Percentiles rank a stretch among this genome's conserved stretches.
phyloP scores from a whole-genome alignment of 1,284 basidiomycete species.

The Pseudozyma flocculosa region DNA sequence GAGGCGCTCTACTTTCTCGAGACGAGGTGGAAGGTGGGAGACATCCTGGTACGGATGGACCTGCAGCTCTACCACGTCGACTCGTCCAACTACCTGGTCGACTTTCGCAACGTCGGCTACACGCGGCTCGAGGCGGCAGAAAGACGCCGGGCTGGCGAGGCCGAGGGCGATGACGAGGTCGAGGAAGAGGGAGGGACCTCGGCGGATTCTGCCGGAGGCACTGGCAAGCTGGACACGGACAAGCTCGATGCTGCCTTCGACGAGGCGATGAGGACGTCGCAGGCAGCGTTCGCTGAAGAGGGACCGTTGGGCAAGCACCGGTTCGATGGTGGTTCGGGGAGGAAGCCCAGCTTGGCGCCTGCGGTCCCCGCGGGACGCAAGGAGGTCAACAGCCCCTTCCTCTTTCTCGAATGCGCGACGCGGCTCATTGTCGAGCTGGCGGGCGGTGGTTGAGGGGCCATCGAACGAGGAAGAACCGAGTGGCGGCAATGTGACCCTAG shows the following conservation, averaged over 20 bases:
- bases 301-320: constrained; percentile 15
- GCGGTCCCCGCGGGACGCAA: constrained; percentile 66
- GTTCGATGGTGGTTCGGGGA: constrained; percentile 18
- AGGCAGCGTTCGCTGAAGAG: constrained; percentile 15
- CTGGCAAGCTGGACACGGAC: constrained; percentile 2
- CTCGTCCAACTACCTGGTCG: constrained; percentile 91
- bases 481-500: too few relatives aligned
- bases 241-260: constrained; percentile 29
- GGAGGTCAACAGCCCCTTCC: constrained; percentile 80
- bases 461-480: not conserved
- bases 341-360: constrained; percentile 33
- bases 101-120: constrained; percentile 95
- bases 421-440: constrained; percentile 60
- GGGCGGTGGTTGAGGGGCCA: constrained; percentile 17
- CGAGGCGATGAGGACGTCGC: constrained; percentile 20
- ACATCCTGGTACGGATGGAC: constrained; percentile 72
- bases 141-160: too few relatives aligned
- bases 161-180: constrained; percentile 38
- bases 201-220: not conserved
- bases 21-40: constrained; percentile 79
- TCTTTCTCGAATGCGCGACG: constrained; percentile 94
- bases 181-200: not conserved
- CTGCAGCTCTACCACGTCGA: constrained; percentile 95
- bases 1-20: constrained; percentile 86
- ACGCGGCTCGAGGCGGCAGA: constrained; percentile 65